Percentiles rank a stretch among this genome's conserved stretches.
phyloP scores from a whole-genome alignment of 2,329 filamentous ascomycete genomes.

The Cladosporium halotolerans region DNA sequence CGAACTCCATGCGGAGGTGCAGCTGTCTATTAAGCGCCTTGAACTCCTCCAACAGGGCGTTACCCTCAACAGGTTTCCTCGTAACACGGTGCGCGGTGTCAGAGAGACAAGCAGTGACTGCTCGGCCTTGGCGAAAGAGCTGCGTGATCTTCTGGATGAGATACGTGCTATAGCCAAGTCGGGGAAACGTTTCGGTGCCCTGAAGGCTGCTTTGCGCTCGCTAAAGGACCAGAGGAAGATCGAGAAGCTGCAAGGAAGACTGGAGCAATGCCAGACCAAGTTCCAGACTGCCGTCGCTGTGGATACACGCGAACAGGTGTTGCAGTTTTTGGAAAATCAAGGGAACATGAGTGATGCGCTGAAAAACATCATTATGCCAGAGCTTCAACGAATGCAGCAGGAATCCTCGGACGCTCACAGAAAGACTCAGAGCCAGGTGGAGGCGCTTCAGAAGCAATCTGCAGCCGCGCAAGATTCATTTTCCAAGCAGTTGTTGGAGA shows the following conservation, averaged over 20 bases:
- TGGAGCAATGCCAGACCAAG: neutral
- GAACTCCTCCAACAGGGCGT: neutral
- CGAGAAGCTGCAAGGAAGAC: neutral
- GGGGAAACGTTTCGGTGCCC: neutral
- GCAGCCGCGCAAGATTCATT: no score
- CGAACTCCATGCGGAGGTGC: neutral
- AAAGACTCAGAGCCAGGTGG: neutral
- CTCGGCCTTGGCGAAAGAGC: neutral
- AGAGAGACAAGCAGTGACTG: neutral
- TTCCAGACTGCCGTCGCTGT: neutral
- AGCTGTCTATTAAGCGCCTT: neutral
- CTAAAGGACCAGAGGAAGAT: conserved; percentile 1
- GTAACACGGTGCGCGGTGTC: neutral
- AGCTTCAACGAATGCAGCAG: neutral
- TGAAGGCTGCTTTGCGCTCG: neutral
- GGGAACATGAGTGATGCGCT: neutral
- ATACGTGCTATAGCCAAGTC: neutral
- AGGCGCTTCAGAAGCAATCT: neutral
- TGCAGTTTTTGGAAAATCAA: neutral
- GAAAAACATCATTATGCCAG: neutral
- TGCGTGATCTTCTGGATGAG: neutral
- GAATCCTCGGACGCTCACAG: neutral
- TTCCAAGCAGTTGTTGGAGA: no score
- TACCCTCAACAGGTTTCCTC: neutral
- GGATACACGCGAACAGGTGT: neutral